phyloP scores from a whole-genome alignment of 2,329 filamentous ascomycete species.

The Byssoonygena ceratinophila region DNA sequence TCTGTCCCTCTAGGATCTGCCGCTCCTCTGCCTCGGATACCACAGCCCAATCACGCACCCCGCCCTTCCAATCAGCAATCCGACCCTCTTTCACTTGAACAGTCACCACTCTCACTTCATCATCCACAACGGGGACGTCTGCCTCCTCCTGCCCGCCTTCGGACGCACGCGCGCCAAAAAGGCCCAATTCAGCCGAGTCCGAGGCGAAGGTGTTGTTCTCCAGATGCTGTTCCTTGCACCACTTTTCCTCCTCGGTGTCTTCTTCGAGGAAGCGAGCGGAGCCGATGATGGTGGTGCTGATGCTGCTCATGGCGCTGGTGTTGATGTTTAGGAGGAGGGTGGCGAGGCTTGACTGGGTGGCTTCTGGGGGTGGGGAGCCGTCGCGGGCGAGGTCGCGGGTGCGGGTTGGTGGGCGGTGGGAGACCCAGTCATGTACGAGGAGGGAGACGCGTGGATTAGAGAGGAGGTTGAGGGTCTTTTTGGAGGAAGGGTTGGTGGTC shows the following conservation, averaged over 20 bases:
- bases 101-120: conserved; percentile 76
- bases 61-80: conserved; percentile 93
- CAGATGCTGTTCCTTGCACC: conserved; percentile 71
- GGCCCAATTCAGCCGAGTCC: conserved; percentile 37
- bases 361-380: conserved; percentile 53
- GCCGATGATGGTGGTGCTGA: conserved; percentile 91
- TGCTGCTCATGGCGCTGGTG: conserved; percentile 72
- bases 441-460: conserved; percentile 80
- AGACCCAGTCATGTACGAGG: conserved; percentile 97
- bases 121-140: conserved; percentile 45
- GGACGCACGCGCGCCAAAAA: conserved; percentile 31
- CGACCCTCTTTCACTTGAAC: conserved; percentile 75
- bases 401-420: conserved; percentile 73
- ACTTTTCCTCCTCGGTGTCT: conserved; percentile 72
- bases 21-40: conserved; percentile 26
- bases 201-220: conserved; percentile 81
- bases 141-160: conserved; percentile 37
- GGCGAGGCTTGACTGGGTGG: conserved; percentile 62
- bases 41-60: conserved; percentile 64
- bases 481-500: conserved; percentile 69
- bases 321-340: conserved; percentile 83
- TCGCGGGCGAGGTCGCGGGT: conserved; percentile 43
- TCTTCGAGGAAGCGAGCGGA: conserved; percentile 60
- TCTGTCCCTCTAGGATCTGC: background rate
- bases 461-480: conserved; percentile 64